Evolutionary conservation across 1,284 basidiomycete species (phyloP).

Genomic region (Coriolopsis trogii): DNA sequence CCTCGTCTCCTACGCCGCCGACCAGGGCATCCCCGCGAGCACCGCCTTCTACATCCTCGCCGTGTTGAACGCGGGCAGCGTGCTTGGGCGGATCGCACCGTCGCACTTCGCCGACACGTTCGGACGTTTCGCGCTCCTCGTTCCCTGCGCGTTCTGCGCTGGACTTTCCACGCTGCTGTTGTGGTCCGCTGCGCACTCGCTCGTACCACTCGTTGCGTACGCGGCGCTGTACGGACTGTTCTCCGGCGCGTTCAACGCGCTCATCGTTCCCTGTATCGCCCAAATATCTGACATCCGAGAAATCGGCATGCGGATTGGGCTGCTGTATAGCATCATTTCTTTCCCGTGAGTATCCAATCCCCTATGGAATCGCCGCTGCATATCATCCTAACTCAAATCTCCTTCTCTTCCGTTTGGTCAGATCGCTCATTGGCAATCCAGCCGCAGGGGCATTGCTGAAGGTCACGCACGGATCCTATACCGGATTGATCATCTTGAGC

Average conservation of each 20-base stretch:
- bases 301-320: constrained; percentile 62
- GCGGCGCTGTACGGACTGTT: constrained; percentile 55
- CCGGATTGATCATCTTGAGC: constrained; percentile 55
- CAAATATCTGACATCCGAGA: constrained; percentile 49
- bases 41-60: constrained; percentile 54
- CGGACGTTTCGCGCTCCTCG: constrained; percentile 59
- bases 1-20: constrained; percentile 29
- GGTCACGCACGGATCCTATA: constrained; percentile 49
- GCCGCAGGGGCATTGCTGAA: constrained; percentile 57
- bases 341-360: constrained; percentile 56
- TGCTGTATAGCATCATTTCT: constrained; percentile 63
- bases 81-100: constrained; percentile 61
- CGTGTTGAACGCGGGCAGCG: constrained; percentile 63
- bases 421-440: constrained; percentile 62
- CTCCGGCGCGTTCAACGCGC: constrained; percentile 38
- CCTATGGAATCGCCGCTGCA: background rate
- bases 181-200: constrained; percentile 50
- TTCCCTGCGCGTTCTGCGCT: constrained; percentile 59
- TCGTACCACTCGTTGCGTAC: constrained; percentile 48
- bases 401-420: constrained; percentile 27
- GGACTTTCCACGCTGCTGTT: constrained; percentile 57
- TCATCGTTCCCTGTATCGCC: constrained; percentile 37
- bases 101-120: constrained; percentile 63
- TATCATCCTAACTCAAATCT: background rate
- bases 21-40: constrained; percentile 17